These are phyloP conservation scores for Candida tallmaniae DNA, from an alignment of 805 yeast species.

Conservation along the genomic window DNA sequence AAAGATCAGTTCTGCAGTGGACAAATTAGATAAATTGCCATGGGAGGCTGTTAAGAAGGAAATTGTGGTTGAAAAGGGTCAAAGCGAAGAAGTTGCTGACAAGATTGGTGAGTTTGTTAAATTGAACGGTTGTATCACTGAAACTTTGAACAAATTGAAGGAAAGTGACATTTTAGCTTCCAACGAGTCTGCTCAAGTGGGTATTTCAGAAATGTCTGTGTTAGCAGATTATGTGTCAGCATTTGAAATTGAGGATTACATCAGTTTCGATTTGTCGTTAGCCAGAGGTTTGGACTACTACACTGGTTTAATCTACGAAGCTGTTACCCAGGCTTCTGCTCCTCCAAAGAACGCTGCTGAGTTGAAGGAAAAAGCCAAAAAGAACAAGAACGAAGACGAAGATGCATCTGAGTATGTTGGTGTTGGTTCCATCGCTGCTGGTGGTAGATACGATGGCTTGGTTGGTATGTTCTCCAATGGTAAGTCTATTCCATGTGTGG, in stretches of 20 bases:
- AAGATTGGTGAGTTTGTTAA: slow-evolving; percentile 88
- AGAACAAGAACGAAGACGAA: slow-evolving; percentile 37
- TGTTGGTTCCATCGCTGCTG: slow-evolving; percentile 97
- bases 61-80: slow-evolving; percentile 87
- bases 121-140: slow-evolving; percentile 70
- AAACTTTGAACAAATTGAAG: slow-evolving; percentile 52
- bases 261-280: slow-evolving; percentile 87
- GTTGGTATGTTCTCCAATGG: slow-evolving; percentile 96
- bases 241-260: slow-evolving; percentile 60
- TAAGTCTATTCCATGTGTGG: slow-evolving; percentile 94
- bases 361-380: slow-evolving; percentile 44
- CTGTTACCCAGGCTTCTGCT: slow-evolving; percentile 93
- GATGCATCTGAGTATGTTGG: slow-evolving; percentile 97
- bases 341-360: slow-evolving; percentile 81
- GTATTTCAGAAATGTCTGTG: slow-evolving; percentile 73
- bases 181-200: slow-evolving; percentile 73
- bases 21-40: slow-evolving; percentile 90
- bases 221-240: slow-evolving; percentile 79
- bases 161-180: slow-evolving; percentile 53
- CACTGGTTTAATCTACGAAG: slow-evolving; percentile 95
- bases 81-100: slow-evolving; percentile 88
- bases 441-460: slow-evolving; percentile 95
- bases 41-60: slow-evolving; percentile 94
- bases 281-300: slow-evolving; percentile 98
- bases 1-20: slow-evolving; percentile 91